Evolutionary conservation across 495 filamentous ascomycete species (phyloP), one percentile per base, ranked within the genome.

Genomic region (Neurospora sp.): DNA sequence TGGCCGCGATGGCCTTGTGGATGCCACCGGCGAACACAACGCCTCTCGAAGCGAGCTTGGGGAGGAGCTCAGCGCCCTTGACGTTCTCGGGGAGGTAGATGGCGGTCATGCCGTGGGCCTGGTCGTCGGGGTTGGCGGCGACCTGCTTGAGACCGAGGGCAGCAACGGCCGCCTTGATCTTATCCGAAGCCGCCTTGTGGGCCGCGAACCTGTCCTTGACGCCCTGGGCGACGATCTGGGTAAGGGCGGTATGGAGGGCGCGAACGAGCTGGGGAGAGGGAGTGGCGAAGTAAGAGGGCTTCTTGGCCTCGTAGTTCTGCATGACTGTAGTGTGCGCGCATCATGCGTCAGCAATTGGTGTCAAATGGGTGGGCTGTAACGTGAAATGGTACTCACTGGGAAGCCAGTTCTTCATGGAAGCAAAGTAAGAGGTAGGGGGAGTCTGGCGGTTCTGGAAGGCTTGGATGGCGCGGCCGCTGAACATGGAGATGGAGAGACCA

Each of bases 291-390:
- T 99, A 99, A 14, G 93, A 97, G 54, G 96, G 89, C 84, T 98
- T 99, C 84, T 92, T 91, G 76, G 92, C 93, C 85, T 99, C 96
- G 84, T 99, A 99, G 81, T 97, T 97, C 85, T 94, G 90, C 96
- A 99, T 98, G 79, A 99, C 88, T 91, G 70, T 12, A 35, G 12
- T 35, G 5, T 23, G 37, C 23, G 38, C n/a, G 31, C 4, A 44
- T 23, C 18, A 40, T 39, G 20, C 11, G 41, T 72, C 16, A 74
- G 72, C 38, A 38, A 16, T 38, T 66, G 54, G 27, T 66, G 4
- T 66, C 54, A 35, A 66, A 35, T 0, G 54, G 41, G 8, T 35
- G 4, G 18, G 16, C 4, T 8, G 38, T 0, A 31, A 31, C n/a
- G 10, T 12, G 11, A 3, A n/a, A 1, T 12, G 5, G n/a, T 40